Conservation (phyloP, 306 rosid species). For the Dryas octopetala region DNA sequence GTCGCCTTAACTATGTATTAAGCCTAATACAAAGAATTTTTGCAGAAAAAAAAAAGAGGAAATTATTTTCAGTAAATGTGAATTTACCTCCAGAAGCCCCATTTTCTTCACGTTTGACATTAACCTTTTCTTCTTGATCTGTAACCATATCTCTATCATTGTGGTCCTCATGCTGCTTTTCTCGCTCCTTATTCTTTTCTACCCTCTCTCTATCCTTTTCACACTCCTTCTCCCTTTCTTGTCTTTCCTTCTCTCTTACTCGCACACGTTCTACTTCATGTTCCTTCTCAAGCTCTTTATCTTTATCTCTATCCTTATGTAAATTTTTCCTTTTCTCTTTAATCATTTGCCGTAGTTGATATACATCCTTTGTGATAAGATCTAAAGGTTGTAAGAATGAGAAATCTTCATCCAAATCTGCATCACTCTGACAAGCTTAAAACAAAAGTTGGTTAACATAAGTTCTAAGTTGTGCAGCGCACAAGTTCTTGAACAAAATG, state of each 20-base stretch:
- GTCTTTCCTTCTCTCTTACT: constrained; percentile 73
- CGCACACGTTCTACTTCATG: constrained; percentile 61
- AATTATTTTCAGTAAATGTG: constrained; percentile 1
- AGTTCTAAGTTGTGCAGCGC: constrained; percentile 32
- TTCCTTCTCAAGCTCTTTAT: constrained; percentile 59
- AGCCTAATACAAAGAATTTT: background rate
- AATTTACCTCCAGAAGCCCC: constrained; percentile 37
- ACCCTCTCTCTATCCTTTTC: constrained; percentile 64
- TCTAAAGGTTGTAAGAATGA: constrained; percentile 88
- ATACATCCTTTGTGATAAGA: constrained; percentile 85
- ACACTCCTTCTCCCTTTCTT: constrained; percentile 52
- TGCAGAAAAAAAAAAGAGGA: background rate
- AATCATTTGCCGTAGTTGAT: constrained; percentile 72
- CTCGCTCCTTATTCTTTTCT: constrained; percentile 61
- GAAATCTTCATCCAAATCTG: constrained; percentile 92
- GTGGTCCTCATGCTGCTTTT: constrained; percentile 44
- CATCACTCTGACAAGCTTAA: constrained; percentile 90
- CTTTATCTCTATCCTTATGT: constrained; percentile 62
- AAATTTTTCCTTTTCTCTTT: constrained; percentile 63
- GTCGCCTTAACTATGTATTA: background rate
- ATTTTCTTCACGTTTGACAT: constrained; percentile 38
- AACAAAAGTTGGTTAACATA: constrained; percentile 59
- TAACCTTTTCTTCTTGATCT: constrained; percentile 44
- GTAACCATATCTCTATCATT: constrained; percentile 32
- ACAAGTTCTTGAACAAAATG: background rate